Percentiles rank a stretch among this genome's conserved stretches.
Evolutionary conservation across 257 asterid genomes (phyloP).

Genomic region (Marsdenia floribunda): DNA sequence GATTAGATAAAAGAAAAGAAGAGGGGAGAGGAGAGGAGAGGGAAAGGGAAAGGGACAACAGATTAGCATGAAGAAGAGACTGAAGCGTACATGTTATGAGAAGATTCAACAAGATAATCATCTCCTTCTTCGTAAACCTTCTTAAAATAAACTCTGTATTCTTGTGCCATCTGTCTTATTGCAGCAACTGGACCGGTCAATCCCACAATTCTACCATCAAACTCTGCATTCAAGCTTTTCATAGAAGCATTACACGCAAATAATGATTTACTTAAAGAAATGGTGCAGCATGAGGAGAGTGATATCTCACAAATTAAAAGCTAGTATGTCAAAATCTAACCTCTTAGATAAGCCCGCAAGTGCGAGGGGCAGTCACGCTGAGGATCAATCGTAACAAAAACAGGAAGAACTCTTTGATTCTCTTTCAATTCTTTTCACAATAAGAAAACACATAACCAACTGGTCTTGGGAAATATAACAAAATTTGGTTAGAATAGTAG

Average conservation of each 20-base stretch:
- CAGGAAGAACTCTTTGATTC: constrained; percentile 67
- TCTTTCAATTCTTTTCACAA: constrained; percentile 54
- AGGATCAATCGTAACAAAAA: constrained; percentile 95
- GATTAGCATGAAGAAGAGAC: constrained; percentile 6
- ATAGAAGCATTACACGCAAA: not conserved
- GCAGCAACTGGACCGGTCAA: constrained; percentile 78
- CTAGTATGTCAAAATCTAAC: constrained; percentile 28
- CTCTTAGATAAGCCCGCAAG: constrained; percentile 75
- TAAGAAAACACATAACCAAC: constrained; percentile 19
- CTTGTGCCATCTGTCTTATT: constrained; percentile 90
- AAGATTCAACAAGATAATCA: constrained; percentile 84
- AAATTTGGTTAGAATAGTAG: constrained; percentile 12
- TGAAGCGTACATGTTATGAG: constrained; percentile 71
- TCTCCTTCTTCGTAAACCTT: constrained; percentile 81
- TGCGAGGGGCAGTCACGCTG: constrained; percentile 90
- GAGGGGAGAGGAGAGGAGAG: not conserved
- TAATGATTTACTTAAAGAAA: not conserved
- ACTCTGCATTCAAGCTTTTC: constrained; percentile 40
- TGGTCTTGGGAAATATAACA: constrained; percentile 6
- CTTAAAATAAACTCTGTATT: constrained; percentile 75
- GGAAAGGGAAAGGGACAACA: not conserved
- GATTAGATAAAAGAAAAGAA: not conserved
- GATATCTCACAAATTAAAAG: not conserved
- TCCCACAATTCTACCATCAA: constrained; percentile 70
- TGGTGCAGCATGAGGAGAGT: not conserved